A percentile compares a stretch with the other conserved stretches of the same genome.
These are phyloP conservation scores for Nematocida minor DNA, from an alignment of 371 early-diverging fungal species.

Conservation along the genomic window DNA sequence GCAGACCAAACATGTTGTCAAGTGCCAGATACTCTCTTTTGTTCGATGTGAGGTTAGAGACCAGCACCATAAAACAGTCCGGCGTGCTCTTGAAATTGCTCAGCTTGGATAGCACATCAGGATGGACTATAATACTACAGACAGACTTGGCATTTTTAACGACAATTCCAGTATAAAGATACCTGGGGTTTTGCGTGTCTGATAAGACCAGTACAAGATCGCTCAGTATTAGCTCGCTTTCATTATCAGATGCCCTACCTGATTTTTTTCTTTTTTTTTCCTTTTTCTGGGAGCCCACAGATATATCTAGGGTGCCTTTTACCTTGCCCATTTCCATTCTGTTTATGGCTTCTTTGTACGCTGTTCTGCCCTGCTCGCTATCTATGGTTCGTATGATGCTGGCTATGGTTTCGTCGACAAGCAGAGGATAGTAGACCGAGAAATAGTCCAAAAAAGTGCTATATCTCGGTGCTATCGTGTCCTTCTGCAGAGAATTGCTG, in stretches of 20 bases:
- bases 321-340: background rate
- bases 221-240: background rate
- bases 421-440: conserved; percentile 13
- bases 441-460: conserved; percentile 4
- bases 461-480: no score
- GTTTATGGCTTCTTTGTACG: background rate
- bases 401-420: conserved; percentile 21
- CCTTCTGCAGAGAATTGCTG: no score
- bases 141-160: no score
- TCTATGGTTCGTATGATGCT: background rate
- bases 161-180: background rate
- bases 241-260: background rate
- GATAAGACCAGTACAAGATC: background rate
- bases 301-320: background rate
- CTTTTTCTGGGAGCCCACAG: background rate
- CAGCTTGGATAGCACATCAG: no score
- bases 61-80: no score
- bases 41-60: background rate
- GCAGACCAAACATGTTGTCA: background rate
- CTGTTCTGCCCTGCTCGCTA: no score
- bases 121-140: no score
- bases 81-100: no score
- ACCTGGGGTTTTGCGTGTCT: background rate
- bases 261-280: background rate
- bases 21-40: background rate